Percentiles rank a stretch among this genome's conserved stretches.
These are phyloP conservation scores for Pyrenophora tritici-repentis DNA, from an alignment of 2,329 filamentous ascomycete species.

Conservation along the genomic window DNA sequence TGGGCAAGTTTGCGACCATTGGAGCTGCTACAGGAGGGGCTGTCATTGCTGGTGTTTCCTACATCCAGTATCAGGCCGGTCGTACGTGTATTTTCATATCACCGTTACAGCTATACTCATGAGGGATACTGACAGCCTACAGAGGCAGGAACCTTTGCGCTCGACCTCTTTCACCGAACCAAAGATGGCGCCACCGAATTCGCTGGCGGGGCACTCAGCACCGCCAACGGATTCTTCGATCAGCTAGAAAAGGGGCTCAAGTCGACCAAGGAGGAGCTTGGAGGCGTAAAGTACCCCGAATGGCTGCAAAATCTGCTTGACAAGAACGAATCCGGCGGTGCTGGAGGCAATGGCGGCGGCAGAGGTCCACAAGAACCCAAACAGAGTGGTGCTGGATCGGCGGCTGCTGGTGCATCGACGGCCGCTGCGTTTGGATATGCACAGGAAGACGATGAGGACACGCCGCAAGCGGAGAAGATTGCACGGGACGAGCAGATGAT, in stretches of 20 bases:
- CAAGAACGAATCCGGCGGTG: conserved; percentile 47
- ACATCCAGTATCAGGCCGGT: conserved; percentile 93
- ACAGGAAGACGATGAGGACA: conserved; percentile 69
- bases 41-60: conserved; percentile 83
- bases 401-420: conserved; percentile 70
- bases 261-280: conserved; percentile 78
- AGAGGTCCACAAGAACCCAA: conserved; percentile 55
- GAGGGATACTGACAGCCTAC: conserved; percentile 48
- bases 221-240: conserved; percentile 73
- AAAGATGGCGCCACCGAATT: conserved; percentile 71
- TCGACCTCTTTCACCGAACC: conserved; percentile 75
- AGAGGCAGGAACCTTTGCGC: conserved; percentile 77
- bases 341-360: conserved; percentile 47
- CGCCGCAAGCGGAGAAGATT: conserved; percentile 66
- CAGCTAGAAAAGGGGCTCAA: conserved; percentile 83
- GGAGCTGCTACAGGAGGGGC: conserved; percentile 91
- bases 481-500: conserved; percentile 98
- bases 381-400: conserved; percentile 60
- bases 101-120: not conserved
- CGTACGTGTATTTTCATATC: conserved; percentile 60
- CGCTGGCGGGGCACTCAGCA: conserved; percentile 71
- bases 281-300: conserved; percentile 69
- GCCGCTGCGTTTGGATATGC: conserved; percentile 81
- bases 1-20: conserved; percentile 85
- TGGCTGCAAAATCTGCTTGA: conserved; percentile 78